Conservation (phyloP, 1,284 basidiomycete genomes). For the Malassezia sp. region DNA sequence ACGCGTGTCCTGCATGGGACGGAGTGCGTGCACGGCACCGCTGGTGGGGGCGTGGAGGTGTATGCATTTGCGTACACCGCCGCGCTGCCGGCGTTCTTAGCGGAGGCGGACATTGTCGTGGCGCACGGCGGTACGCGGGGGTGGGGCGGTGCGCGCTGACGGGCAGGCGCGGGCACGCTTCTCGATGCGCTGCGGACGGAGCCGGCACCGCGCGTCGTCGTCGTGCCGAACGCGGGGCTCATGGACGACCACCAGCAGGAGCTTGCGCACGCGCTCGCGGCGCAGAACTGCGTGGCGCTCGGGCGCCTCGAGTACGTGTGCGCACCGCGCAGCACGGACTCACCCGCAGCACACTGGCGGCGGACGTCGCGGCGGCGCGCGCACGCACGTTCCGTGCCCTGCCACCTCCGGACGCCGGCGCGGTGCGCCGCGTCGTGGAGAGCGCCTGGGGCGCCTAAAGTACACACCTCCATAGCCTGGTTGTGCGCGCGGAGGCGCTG, state of each 20-base stretch:
- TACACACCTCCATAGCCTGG: conserved; percentile 9
- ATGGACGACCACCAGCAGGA: conserved; percentile 91
- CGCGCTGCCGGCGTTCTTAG: conserved; percentile 48
- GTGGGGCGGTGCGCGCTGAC: background rate
- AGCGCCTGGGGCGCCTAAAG: background rate
- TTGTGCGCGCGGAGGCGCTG: too few species aligned
- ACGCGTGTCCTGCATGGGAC: conserved; percentile 19
- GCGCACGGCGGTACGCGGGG: conserved; percentile 71
- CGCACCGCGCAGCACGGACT: background rate
- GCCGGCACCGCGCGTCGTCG: conserved; percentile 59
- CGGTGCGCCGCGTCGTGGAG: conserved; percentile 1
- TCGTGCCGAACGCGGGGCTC: conserved; percentile 75
- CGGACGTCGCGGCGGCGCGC: background rate
- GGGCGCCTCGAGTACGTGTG: conserved; percentile 5
- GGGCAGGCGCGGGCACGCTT: conserved; percentile 79
- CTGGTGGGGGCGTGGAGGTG: conserved; percentile 17
- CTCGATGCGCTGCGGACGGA: conserved; percentile 65
- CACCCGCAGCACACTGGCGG: background rate
- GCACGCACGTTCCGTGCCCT: background rate
- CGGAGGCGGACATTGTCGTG: conserved; percentile 64
- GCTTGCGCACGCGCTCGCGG: conserved; percentile 56
- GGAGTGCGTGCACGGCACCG: background rate
- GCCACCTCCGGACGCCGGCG: background rate
- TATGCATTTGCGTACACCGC: conserved; percentile 25
- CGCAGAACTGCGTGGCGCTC: background rate